Evolutionary conservation across 1,284 basidiomycete species (phyloP), one percentile per base, ranked within the genome.

Genomic region (Tylopilus sp.): DNA sequence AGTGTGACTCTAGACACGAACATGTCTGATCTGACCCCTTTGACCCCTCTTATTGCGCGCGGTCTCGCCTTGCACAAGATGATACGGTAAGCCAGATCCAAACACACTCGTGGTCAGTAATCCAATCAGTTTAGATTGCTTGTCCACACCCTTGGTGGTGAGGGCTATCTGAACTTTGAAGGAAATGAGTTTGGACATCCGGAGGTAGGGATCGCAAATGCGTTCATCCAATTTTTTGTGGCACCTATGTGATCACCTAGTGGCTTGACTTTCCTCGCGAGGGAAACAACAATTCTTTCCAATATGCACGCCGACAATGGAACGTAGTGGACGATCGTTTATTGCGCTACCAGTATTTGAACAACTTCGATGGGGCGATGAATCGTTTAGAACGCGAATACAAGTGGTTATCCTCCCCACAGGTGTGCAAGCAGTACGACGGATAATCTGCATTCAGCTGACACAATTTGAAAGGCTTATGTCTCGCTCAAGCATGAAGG

Each of bases 261-360:
- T 99, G 96, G 96, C 92, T 99, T 65, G 96, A 98, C 72, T 99
- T 99, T 75, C 96, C 96, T 35, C 88, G 96, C 29, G 92, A 86
- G 61, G 96, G 96, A 15, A 99, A 99, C 67, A 82, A 84, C 63
- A 92, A 94, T 73, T 97, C 94, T 11, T 99, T 94, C 81, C 91
- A 96, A 62, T 92, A 98, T 67, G 94, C 94, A 48, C 85, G 95
- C 26, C 85, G 96, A 19, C 96, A 98, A 66, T 99, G 94, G 88
- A 96, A 96, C 70, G 78, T 98, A 22, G 86, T 93, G 43, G 95
- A 98, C 66, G 94, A 98, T 66, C 63, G 67, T 0, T 60, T 93
- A 25, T 76, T 98, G 51, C 86, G 96, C 14, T 99, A 99, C 79
- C 86, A 77, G 72, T 98, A 94, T 71, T 80, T 99, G 48, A 92